Base-by-base conservation (phyloP, 2,329 filamentous ascomycete genomes). In the Aureobasidium sp. region DNA sequence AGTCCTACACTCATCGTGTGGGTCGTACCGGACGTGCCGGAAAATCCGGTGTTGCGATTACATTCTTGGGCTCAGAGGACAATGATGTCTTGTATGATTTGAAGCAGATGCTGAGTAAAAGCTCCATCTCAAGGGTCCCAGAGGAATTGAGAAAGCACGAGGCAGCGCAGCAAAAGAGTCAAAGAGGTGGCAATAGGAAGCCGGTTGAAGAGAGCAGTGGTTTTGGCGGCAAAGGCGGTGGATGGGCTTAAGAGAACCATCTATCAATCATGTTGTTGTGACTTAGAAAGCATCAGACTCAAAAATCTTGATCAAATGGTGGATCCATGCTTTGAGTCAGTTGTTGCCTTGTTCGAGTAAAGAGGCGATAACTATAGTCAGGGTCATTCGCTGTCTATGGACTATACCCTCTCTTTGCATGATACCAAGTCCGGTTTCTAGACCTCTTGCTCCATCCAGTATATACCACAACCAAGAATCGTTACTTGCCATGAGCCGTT, bases 11-110 rank as follows among this genome's bases (percentile, higher is more conserved):
- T 2, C 94, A 99, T 81, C 87, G 94, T 78, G 89, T 99, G 70
- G 94, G 94, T 75, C 88, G 94, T 78, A 99, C 94, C 1, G 94
- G 94, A 81, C 89, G 94, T 86, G 94, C 94, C 2, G 94, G 94
- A 65, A 97, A 97, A 84, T 92, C 85, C 68, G 94, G 94, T 87
- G 87, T 96, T 56, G 90, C 94, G 2, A 94, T 99, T 66, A 99
- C 94, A 0, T 99, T 99, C 80, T 76, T 97, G 70, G 93, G 91
- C 63, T 88, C 85, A 68, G 94, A 97, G 77, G 94, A 99, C 77
- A 73, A 83, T 0, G 94, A 97, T 73, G 87, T 93, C 27, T 80
- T 97, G 82, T 97, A 81, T 68, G 94, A 99, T 72, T 79, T 99
- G 66, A 93, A 91, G 77, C 91, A 97, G 79, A 97, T 99, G 85